Evolutionary conservation across 1,139 yeast genomes (phyloP).

Genomic region (Ogataea hybrid): DNA sequence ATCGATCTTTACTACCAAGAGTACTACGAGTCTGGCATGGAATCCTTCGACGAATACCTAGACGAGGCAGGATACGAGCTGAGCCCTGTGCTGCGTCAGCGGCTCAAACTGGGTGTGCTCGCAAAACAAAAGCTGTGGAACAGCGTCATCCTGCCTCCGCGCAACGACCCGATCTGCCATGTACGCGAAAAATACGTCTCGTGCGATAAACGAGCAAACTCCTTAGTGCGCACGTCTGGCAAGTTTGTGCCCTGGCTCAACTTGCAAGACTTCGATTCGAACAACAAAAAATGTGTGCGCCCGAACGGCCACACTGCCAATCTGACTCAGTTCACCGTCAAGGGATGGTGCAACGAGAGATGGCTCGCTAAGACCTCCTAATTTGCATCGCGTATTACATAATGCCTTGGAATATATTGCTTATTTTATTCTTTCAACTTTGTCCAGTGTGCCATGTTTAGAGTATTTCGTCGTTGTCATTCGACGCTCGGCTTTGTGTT

Average conservation of each 20-base stretch:
- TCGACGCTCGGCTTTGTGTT: constrained; percentile 30
- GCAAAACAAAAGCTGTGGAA: constrained; percentile 49
- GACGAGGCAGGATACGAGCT: constrained; percentile 14
- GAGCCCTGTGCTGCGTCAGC: constrained; percentile 15
- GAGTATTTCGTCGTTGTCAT: constrained; percentile 2
- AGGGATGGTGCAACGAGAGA: constrained; percentile 52
- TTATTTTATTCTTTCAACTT: no score
- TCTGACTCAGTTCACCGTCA: constrained; percentile 46
- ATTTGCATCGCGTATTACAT: constrained; percentile 4
- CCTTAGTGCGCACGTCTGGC: constrained; percentile 23
- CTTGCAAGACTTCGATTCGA: constrained; percentile 19
- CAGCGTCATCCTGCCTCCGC: constrained; percentile 46
- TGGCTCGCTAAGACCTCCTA: constrained; percentile 35
- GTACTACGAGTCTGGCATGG: constrained; percentile 18
- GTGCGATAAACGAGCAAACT: constrained; percentile 8
- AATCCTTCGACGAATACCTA: constrained; percentile 22
- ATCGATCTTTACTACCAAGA: constrained; percentile 33
- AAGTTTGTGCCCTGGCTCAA: constrained; percentile 41
- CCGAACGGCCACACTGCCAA: constrained; percentile 28
- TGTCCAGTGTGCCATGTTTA: neutral
- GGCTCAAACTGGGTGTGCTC: constrained; percentile 32
- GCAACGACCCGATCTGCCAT: constrained; percentile 34
- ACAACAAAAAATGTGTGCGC: constrained; percentile 19
- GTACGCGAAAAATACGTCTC: constrained; percentile 8
- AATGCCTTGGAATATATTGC: neutral